Evolutionary conservation across 768 basidiomycete genomes (phyloP).

Genomic region (Roridomyces roridus): DNA sequence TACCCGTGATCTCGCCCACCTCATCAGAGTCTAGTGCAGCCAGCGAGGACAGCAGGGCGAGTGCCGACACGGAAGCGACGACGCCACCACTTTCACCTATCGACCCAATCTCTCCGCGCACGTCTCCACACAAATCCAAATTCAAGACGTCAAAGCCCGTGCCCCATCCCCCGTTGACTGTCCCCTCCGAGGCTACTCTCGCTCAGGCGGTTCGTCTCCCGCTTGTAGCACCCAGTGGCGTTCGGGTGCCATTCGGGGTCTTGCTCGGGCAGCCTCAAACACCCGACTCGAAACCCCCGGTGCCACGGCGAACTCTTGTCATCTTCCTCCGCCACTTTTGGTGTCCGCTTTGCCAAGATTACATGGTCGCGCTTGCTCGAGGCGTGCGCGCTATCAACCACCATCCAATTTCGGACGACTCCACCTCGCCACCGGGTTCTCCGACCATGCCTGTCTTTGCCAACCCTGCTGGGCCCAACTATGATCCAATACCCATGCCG

Average conservation of each 20-base stretch:
- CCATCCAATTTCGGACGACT: conserved; percentile 38
- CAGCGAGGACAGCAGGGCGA: background rate
- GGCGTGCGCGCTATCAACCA: conserved; percentile 49
- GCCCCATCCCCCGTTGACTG: background rate
- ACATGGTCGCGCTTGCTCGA: conserved; percentile 67
- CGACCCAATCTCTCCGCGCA: background rate
- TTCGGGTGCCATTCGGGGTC: conserved; percentile 70
- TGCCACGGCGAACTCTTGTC: conserved; percentile 61
- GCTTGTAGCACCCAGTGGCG: conserved; percentile 72
- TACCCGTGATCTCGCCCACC: background rate
- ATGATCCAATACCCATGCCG: background rate
- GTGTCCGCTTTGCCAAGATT: conserved; percentile 90
- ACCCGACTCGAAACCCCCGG: conserved; percentile 8
- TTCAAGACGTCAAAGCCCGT: background rate
- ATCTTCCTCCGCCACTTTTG: conserved; percentile 91
- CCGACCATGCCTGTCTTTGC: background rate
- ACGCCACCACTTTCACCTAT: conserved; percentile 7
- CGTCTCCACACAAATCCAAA: background rate
- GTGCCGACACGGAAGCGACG: background rate
- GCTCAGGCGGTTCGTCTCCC: conserved; percentile 63
- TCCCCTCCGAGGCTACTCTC: conserved; percentile 57
- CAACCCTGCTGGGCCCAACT: background rate
- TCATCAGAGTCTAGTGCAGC: background rate
- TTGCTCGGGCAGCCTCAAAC: conserved; percentile 48
- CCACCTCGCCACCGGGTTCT: background rate